phyloP scores from a whole-genome alignment of 2,329 filamentous ascomycete genomes.

The Colletotrichum phormii region DNA sequence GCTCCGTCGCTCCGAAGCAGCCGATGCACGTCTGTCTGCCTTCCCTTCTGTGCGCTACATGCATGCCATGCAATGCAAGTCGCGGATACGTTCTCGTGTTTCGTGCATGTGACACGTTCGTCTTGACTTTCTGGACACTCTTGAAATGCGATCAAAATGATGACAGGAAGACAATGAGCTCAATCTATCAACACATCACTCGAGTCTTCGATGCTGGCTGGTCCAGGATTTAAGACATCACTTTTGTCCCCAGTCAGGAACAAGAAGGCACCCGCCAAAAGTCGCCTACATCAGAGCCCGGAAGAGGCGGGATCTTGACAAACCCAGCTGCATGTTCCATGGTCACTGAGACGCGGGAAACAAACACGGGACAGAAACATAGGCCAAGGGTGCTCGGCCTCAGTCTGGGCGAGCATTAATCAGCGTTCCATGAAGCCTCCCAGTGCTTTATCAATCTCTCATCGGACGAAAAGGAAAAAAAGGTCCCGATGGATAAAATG shows the following conservation, averaged over 20 bases:
- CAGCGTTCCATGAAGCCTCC: background rate
- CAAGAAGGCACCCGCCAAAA: too few species aligned
- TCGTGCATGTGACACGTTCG: conserved; percentile 2
- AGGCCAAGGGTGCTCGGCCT: background rate
- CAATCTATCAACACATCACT: background rate
- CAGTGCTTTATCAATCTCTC: background rate
- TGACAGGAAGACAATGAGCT: background rate
- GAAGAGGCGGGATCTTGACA: conserved; percentile 20
- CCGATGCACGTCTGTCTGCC: conserved; percentile 4
- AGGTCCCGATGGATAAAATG: background rate
- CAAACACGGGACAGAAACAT: conserved; percentile 4
- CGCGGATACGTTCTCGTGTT: background rate
- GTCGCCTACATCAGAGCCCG: background rate
- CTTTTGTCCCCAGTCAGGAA: too few species aligned
- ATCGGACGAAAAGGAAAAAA: background rate
- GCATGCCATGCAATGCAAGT: conserved; percentile 2
- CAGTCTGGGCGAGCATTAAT: conserved; percentile 1
- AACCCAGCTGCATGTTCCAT: conserved; percentile 9
- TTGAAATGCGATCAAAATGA: background rate
- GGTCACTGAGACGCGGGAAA: background rate
- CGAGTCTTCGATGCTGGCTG: background rate
- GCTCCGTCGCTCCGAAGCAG: conserved; percentile 3
- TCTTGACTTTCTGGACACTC: background rate
- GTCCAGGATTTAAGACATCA: too few species aligned
- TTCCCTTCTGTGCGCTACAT: background rate